Evolutionary conservation across 116 monocot genomes (phyloP).

Genomic region (Trichopus zeylanicus): DNA sequence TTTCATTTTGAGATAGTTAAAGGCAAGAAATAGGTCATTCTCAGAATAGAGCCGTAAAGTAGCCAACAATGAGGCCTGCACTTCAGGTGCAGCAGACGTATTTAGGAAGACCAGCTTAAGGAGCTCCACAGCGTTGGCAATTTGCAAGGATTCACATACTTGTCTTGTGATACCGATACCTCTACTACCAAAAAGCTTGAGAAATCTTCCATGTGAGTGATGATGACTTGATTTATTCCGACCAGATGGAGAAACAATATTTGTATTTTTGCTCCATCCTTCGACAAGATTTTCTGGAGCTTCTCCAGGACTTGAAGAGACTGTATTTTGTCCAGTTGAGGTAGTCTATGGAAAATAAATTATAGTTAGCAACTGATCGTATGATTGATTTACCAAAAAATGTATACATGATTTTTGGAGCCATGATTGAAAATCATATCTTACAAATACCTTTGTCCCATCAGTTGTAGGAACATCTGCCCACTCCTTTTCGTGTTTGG

Average conservation of each 20-base stretch:
- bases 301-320: constrained; percentile 13
- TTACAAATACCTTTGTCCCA: not conserved
- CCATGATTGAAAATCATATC: not conserved
- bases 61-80: constrained; percentile 50
- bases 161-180: constrained; percentile 14
- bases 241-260: constrained; percentile 4
- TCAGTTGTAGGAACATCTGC: constrained; percentile 10
- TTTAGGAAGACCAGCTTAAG: constrained; percentile 72
- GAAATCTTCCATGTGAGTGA: constrained; percentile 19
- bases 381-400: too few relatives aligned
- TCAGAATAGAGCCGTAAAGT: constrained; percentile 61
- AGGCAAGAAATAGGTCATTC: constrained; percentile 62
- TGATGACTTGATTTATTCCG: constrained; percentile 18
- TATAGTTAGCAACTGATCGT: not conserved
- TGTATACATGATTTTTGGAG: not conserved
- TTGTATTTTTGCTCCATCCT: constrained; percentile 4
- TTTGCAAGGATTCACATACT: constrained; percentile 46
- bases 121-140: constrained; percentile 81
- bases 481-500: constrained; percentile 22
- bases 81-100: constrained; percentile 38
- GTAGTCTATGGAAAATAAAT: constrained; percentile 12
- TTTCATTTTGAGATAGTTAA: constrained; percentile 65
- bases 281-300: constrained; percentile 7
- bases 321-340: constrained; percentile 10
- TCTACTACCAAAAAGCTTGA: constrained; percentile 27